Evolutionary conservation across 768 basidiomycete genomes (phyloP), one percentile per base, ranked within the genome.

Genomic region (Rhizopogon rudus): DNA sequence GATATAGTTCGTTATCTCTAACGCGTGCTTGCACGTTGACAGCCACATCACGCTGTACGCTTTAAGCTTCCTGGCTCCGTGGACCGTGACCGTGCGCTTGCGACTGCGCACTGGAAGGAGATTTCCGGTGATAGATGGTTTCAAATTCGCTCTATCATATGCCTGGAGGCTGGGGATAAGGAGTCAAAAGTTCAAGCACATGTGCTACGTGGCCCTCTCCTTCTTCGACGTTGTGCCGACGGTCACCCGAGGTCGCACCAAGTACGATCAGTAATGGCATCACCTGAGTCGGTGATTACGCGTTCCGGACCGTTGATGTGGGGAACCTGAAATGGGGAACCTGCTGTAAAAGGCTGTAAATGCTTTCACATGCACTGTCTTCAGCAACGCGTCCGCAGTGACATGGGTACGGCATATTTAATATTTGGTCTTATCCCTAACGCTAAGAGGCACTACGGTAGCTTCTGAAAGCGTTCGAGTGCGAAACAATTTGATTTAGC

Each of bases 261-360:
- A 28, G 44, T 45, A 45, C n/a, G 29, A 45, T 45, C 44, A 45
- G 29, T 56, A 52, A 57, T 57, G 28, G 56, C 52, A 53, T 57
- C 56, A 53, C 35, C 56, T 53, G 14, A n/a, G 50, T 57, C 61
- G 66, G 61, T 59, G 66, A 61, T 66, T 54, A 43, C 64, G 57
- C 61, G 54, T 44, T 56, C 54, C 55, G 52, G 45, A 14, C 52
- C 59, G 52, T 58, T 59, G 54, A 56, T 58, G 43, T 31, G 29
- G 35, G 44, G 49, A 28, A 12, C 48, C 53, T 53, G 42, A 46
- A 20, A 40, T 9, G 29, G n/a, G 4, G 28, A n/a, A 25, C 33
- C 55, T 44, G 61, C 55, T 55, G 44, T 53, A 14, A 40, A 6
- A 25, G 25, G 25, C 25, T 25, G 25, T 25, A 25, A 25, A 25